Evolutionary conservation across 495 filamentous ascomycete species (phyloP), one percentile per base, ranked within the genome.

Genomic region (Lepidopterella palustris): DNA sequence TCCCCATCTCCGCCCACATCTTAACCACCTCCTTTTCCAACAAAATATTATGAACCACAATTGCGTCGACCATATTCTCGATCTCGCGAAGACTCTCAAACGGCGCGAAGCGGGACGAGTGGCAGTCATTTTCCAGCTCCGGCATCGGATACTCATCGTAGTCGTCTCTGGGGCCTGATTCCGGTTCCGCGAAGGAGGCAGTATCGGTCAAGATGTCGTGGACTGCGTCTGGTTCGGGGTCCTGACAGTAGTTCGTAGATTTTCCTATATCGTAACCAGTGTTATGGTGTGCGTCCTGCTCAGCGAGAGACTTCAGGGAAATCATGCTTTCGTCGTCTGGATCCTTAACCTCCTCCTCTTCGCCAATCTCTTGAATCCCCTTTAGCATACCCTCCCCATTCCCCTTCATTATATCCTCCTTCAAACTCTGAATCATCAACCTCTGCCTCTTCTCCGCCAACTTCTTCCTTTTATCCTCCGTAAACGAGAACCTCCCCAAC

Each of bases 401-500:
- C 39, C 6, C 20, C 39, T 20, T 42, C 10, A 27, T 27, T 10
- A 21, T 54, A n/a, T 23, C 28, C 52, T 4, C 3, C 52, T 18
- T 40, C 8, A 42, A 23, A 5, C 55, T 8, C 4, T 32, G 32
- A 31, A 63, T 45, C 54, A 49, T 18, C 18, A 15, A 23, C 29
- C 52, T 29, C 27, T 45, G 2, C 27, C 47, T 26, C 31, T 58
- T 59, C 42, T n/a, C 45, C 26, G 25, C 28, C 26, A 59, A 48
- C 0, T 15, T 27, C 11, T 28, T n/a, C 0, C 39, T 23, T 1
- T 21, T 27, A n/a, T 53, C 13, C 18, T 47, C n/a, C 45, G 59
- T 55, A 24, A 51, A 62, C 18, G 54, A 55, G 49, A 74, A 72
- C 53, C 82, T 73, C 11, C 77, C 76, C 53, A 97, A 76, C 20